phyloP scores from a whole-genome alignment of 371 early-diverging fungal genomes.

The Mucor piriformis region DNA sequence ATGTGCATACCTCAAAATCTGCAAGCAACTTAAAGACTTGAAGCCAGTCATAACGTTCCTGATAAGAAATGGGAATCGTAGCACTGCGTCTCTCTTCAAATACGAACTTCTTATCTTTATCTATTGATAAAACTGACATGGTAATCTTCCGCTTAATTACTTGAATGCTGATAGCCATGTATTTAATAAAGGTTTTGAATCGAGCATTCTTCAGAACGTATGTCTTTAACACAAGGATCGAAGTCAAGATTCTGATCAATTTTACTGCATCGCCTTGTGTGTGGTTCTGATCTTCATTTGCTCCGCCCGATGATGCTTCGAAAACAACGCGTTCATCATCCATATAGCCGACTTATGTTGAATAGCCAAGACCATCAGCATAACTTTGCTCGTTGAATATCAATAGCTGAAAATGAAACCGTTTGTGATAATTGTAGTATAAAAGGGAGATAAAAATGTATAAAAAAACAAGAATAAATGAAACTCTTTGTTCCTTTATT shows the following conservation, averaged over 20 bases:
- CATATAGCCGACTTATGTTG: slow-evolving; percentile 21
- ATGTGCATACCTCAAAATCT: slow-evolving; percentile 16
- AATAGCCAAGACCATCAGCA: slow-evolving; percentile 22
- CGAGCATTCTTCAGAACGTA: slow-evolving; percentile 22
- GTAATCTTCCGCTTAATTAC: slow-evolving; percentile 20
- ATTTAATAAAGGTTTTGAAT: slow-evolving; percentile 15
- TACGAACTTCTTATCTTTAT: slow-evolving; percentile 20
- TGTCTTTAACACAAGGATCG: slow-evolving; percentile 21
- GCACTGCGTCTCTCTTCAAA: slow-evolving; percentile 22
- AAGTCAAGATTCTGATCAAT: slow-evolving; percentile 13
- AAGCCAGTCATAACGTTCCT: slow-evolving; percentile 16
- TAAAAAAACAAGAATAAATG: too few relatives aligned
- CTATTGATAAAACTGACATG: slow-evolving; percentile 17
- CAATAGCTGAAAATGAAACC: slow-evolving; percentile 12
- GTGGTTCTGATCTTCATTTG: slow-evolving; percentile 17
- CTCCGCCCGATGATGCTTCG: slow-evolving; percentile 18
- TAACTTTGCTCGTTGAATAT: slow-evolving; percentile 22
- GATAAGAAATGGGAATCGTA: slow-evolving; percentile 18
- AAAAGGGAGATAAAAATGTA: too few relatives aligned
- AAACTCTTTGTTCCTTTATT: too few relatives aligned
- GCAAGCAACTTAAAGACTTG: slow-evolving; percentile 19
- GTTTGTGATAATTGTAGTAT: too few relatives aligned
- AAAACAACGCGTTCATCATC: slow-evolving; percentile 25
- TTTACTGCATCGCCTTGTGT: slow-evolving; percentile 19
- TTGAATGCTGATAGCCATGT: slow-evolving; percentile 17